These are phyloP conservation scores for Plasmodium gaboni DNA, from an alignment of 169 alveolate species.

Conservation along the genomic window DNA sequence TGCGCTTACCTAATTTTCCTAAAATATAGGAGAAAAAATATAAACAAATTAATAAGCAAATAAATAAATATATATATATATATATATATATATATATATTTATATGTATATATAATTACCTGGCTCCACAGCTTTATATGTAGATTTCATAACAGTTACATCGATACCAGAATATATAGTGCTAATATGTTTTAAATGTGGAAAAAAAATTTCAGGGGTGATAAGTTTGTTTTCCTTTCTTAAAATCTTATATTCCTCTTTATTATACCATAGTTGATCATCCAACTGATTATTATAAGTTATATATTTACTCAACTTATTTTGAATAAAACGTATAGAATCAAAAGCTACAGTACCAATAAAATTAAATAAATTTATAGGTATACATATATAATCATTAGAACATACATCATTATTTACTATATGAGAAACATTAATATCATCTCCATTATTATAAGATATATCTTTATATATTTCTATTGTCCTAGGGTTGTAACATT, in stretches of 20 bases:
- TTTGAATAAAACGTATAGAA: conserved; percentile 34
- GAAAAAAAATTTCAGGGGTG: conserved; percentile 45
- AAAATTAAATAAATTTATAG: conserved; percentile 57
- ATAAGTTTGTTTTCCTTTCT: conserved; percentile 37
- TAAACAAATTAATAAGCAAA: background rate
- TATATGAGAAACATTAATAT: conserved; percentile 67
- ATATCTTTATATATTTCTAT: conserved; percentile 70
- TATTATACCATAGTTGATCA: conserved; percentile 68
- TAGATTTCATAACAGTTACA: conserved; percentile 71
- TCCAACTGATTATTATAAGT: conserved; percentile 52
- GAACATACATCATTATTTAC: conserved; percentile 53
- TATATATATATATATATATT: background rate
- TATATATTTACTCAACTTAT: conserved; percentile 51
- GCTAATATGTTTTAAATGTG: conserved; percentile 45
- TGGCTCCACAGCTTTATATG: conserved; percentile 65
- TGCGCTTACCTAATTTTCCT: conserved; percentile 52
- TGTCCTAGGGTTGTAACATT: conserved; percentile 20
- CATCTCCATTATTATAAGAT: conserved; percentile 75
- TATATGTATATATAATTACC: conserved; percentile 19
- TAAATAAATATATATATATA: background rate
- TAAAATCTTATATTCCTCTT: conserved; percentile 33
- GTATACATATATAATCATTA: conserved; percentile 69
- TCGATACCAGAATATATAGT: conserved; percentile 71
- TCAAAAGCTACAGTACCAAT: conserved; percentile 51
- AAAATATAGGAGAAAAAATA: background rate